phyloP scores from a whole-genome alignment of 75 land plant species.

The Picea glauca region DNA sequence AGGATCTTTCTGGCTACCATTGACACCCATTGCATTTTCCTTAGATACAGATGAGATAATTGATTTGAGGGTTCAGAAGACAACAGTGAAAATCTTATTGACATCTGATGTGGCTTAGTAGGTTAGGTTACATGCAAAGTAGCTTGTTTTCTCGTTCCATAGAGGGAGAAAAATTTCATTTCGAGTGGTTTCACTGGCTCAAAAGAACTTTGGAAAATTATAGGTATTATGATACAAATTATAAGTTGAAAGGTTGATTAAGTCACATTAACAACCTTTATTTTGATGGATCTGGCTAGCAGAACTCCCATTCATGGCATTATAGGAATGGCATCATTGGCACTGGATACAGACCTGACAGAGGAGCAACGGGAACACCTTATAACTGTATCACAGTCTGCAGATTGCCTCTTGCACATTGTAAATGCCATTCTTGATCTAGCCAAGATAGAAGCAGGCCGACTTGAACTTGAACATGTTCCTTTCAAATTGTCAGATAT shows the following conservation, averaged over 20 bases:
- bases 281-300: conserved; percentile 10
- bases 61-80: not conserved
- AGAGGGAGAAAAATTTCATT: not conserved
- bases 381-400: conserved; percentile 43
- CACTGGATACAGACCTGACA: conserved; percentile 45
- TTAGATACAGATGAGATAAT: not conserved
- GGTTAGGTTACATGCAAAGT: not conserved
- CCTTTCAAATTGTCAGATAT: conserved; percentile 33
- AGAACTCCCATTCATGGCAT: conserved; percentile 53
- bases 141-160: not conserved
- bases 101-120: not conserved
- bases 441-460: conserved; percentile 51
- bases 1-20: not conserved
- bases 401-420: conserved; percentile 43
- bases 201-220: not conserved
- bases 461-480: conserved; percentile 37
- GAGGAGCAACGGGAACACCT: conserved; percentile 48
- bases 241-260: conserved; percentile 1
- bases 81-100: not conserved
- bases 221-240: not conserved
- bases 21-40: not conserved
- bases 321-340: conserved; percentile 48
- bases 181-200: not conserved
- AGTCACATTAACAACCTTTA: not conserved
- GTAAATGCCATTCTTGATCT: conserved; percentile 48